phyloP scores from a whole-genome alignment of 192 early-diverging fungal genomes.

The Coemansia sp. region DNA sequence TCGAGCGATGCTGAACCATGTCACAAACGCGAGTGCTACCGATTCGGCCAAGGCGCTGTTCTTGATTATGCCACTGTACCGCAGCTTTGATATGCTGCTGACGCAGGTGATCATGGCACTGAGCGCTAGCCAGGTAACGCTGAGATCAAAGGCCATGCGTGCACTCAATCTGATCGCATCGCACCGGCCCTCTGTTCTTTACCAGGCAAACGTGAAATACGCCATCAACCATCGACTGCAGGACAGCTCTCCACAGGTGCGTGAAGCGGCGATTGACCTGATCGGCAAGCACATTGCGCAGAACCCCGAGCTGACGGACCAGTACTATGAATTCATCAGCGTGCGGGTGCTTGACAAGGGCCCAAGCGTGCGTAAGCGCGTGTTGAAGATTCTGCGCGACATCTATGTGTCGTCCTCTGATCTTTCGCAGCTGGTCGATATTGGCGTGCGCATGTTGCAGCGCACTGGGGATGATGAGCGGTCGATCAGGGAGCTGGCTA shows the following conservation, averaged over 20 bases:
- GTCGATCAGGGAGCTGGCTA: conserved; percentile 60
- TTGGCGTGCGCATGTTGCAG: conserved; percentile 66
- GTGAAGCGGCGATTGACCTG: conserved; percentile 89
- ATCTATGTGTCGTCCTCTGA: conserved; percentile 59
- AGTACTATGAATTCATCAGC: conserved; percentile 80
- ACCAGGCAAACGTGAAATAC: conserved; percentile 58
- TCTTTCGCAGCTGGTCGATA: conserved; percentile 55
- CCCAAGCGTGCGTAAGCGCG: conserved; percentile 80
- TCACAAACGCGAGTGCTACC: conserved; percentile 13
- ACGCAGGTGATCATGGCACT: conserved; percentile 61
- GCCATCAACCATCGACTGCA: conserved; percentile 73
- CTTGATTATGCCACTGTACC: conserved; percentile 56
- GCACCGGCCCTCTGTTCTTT: conserved; percentile 63
- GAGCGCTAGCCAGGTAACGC: conserved; percentile 61
- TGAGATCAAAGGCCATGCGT: conserved; percentile 74
- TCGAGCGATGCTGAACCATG: conserved; percentile 14
- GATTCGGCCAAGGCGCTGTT: conserved; percentile 48
- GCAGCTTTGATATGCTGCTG: conserved; percentile 69
- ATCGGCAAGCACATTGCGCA: conserved; percentile 75
- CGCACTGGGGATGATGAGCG: conserved; percentile 68
- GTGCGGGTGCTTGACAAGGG: conserved; percentile 84
- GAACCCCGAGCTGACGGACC: conserved; percentile 58
- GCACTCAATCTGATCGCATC: conserved; percentile 73
- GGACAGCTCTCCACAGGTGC: conserved; percentile 78
- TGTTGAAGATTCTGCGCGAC: conserved; percentile 74